Evolutionary conservation across 768 basidiomycete species (phyloP).

Genomic region (Asterophora lycoperdoides): DNA sequence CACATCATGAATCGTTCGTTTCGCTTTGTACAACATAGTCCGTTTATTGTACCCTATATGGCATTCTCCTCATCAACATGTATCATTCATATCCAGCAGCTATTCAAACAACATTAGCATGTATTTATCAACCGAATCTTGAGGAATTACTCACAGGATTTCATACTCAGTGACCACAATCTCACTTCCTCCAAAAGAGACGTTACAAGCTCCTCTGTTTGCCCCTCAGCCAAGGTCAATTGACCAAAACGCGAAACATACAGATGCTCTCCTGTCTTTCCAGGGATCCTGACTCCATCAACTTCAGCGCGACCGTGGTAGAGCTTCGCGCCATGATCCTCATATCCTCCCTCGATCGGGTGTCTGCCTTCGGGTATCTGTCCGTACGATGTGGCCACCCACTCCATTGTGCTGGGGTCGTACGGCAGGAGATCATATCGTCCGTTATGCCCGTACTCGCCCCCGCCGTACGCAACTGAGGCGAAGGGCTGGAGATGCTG

Average conservation of each 20-base stretch:
- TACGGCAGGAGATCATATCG: constrained; percentile 76
- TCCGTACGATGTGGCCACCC: constrained; percentile 60
- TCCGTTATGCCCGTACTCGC: constrained; percentile 56
- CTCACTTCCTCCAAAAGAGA: constrained; percentile 45
- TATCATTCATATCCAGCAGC: constrained; percentile 33
- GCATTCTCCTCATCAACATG: neutral
- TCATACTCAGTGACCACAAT: constrained; percentile 39
- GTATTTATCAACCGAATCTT: neutral
- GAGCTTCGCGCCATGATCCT: constrained; percentile 59
- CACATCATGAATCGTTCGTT: neutral
- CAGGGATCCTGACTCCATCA: constrained; percentile 57
- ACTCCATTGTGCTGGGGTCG: constrained; percentile 66
- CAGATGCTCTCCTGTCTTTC: constrained; percentile 72
- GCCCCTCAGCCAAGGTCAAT: constrained; percentile 11
- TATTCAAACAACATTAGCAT: constrained; percentile 12
- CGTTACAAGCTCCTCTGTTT: constrained; percentile 37
- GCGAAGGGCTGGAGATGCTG: constrained; percentile 49
- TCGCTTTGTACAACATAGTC: constrained; percentile 1
- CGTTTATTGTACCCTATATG: constrained; percentile 7
- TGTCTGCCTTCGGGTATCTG: constrained; percentile 50
- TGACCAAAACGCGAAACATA: constrained; percentile 25
- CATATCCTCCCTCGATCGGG: constrained; percentile 73
- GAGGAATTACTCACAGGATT: constrained; percentile 38
- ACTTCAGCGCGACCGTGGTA: constrained; percentile 63
- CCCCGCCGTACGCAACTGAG: constrained; percentile 61